These are phyloP conservation scores for Detonula confervacea DNA, from an alignment of 352 stramenopile species.

Conservation along the genomic window DNA sequence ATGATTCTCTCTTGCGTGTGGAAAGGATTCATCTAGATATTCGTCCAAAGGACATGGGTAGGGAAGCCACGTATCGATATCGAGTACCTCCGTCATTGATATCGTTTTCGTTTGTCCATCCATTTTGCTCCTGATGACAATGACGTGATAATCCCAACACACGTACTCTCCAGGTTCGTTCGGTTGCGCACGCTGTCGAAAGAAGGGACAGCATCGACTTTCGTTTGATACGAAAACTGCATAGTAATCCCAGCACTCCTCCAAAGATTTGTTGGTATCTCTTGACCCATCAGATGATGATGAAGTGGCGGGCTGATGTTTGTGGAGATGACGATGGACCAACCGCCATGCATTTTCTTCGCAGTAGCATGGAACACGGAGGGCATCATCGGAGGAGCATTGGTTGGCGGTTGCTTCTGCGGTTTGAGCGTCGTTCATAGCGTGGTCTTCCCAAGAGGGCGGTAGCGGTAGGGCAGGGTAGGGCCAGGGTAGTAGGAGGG, in stretches of 20 bases:
- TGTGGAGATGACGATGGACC: conserved; percentile 58
- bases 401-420: conserved; percentile 60
- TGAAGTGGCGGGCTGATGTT: neutral
- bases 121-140: conserved; percentile 55
- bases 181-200: conserved; percentile 57
- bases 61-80: conserved; percentile 60
- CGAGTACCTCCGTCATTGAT: conserved; percentile 48
- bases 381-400: conserved; percentile 54
- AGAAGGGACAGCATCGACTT: conserved; percentile 71
- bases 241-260: conserved; percentile 45
- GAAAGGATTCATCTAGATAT: conserved; percentile 73
- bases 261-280: neutral
- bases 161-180: conserved; percentile 40
- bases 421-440: too few relatives aligned
- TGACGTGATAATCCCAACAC: conserved; percentile 86
- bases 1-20: conserved; percentile 27
- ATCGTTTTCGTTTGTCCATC: neutral
- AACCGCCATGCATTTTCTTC: conserved; percentile 84
- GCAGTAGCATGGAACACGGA: conserved; percentile 79
- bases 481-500: too few relatives aligned
- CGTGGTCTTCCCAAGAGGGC: too few relatives aligned
- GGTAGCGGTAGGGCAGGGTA: too few relatives aligned
- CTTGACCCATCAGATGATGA: too few relatives aligned
- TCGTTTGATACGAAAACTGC: conserved; percentile 82
- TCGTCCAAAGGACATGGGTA: conserved; percentile 65